phyloP scores from a whole-genome alignment of 2,329 filamentous ascomycete species.

The Apiospora phragmitis region DNA sequence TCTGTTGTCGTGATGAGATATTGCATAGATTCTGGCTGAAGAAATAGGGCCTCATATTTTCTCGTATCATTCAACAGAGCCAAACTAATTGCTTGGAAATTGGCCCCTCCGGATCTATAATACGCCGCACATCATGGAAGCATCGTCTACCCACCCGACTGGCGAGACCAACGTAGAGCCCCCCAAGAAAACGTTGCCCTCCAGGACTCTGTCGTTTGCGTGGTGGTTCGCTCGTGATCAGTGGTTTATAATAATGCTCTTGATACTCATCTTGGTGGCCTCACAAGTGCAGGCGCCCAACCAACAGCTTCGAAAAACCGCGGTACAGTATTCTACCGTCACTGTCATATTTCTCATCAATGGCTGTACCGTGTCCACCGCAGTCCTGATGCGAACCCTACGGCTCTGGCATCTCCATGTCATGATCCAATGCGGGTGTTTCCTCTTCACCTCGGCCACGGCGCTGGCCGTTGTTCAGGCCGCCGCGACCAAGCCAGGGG shows the following conservation, averaged over 20 bases:
- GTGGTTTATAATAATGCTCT: background rate
- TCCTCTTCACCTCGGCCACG: background rate
- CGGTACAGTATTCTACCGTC: background rate
- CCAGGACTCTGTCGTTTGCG: background rate
- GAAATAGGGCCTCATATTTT: too few species aligned
- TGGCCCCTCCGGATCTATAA: too few species aligned
- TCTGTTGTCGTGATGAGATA: too few species aligned
- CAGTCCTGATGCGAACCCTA: background rate
- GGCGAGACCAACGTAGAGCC: background rate
- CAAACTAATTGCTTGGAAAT: too few species aligned
- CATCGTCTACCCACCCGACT: background rate
- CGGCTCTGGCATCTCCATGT: background rate
- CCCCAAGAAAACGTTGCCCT: background rate
- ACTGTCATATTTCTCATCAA: background rate
- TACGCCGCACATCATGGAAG: background rate
- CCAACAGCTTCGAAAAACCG: background rate
- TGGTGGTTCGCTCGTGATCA: background rate
- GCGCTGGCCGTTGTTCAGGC: background rate
- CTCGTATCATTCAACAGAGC: too few species aligned
- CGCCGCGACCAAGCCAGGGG: background rate
- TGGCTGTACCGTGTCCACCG: background rate
- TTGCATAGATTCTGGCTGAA: too few species aligned
- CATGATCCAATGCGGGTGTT: background rate
- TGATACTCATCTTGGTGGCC: background rate
- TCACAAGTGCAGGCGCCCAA: background rate